Evolutionary conservation across 1,284 basidiomycete genomes (phyloP), one percentile per base, ranked within the genome.

Genomic region (Fomitopsis palustris): DNA sequence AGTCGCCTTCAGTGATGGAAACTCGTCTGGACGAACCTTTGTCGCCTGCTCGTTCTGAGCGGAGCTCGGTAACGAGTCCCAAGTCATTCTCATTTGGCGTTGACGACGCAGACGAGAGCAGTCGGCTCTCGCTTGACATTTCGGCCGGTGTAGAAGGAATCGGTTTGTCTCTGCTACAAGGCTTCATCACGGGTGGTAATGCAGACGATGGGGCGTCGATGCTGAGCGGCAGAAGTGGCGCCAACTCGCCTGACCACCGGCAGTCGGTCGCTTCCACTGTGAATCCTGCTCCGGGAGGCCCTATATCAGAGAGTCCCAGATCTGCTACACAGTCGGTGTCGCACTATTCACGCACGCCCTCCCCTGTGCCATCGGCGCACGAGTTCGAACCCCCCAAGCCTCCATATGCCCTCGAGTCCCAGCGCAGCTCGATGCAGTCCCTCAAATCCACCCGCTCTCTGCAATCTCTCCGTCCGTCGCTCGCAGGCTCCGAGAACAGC

Each of bases 141-240:
- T 81, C 78, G 3, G 87, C 88, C 61, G 87, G 82, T 3, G 83
- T 82, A 56, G 75, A 81, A 2, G 87, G 85, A 0, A 90, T 91
- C 53, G 88, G 88, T 0, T 72, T 91, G 10, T 84, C 84, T 0
- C 73, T 90, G 52, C 73, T 91, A 55, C 82, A 85, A 62, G 79
- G 80, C 33, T 72, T 88, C 41, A 57, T 67, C 1, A 69, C 67
- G 3, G 69, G 65, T 1, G 70, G 64, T 6, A 33, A 69, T 1
- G 75, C 76, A 6, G 76, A 72, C 1, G 74, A 75, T 45, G 49
- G 35, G 31, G 58, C 53, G 9, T 61, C 57, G 3, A 39, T 57
- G 2, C 10, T 41, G 6, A 60, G 62, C 38, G 49, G 35, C 7
- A 37, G 52, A n/a, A 59, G 45, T 42, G 56, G 51, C 4, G 23